Evolutionary conservation across 306 rosid species (phyloP).

Genomic region (Potentilla sterilis): DNA sequence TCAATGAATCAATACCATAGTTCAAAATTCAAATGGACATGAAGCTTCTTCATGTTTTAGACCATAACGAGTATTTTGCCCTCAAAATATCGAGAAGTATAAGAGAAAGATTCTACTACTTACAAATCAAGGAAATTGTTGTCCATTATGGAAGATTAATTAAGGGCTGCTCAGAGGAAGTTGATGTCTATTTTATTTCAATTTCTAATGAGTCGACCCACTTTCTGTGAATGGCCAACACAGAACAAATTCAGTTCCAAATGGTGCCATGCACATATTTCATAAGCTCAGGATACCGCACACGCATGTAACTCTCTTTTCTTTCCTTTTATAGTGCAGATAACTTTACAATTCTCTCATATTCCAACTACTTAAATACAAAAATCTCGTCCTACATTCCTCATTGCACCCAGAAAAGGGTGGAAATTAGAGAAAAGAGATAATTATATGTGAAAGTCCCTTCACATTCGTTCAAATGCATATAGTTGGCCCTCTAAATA

Average conservation of each 20-base stretch:
- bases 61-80: too few species aligned
- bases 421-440: background rate
- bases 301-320: conserved; percentile 2
- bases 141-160: background rate
- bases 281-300: conserved; percentile 41
- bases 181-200: background rate
- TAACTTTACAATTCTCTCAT: conserved; percentile 19
- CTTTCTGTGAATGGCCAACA: background rate
- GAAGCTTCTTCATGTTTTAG: background rate
- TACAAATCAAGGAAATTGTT: background rate
- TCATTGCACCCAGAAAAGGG: conserved; percentile 17
- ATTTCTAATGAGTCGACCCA: background rate
- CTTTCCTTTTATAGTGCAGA: conserved; percentile 25
- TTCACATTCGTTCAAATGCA: background rate
- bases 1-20: background rate
- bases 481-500: background rate
- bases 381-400: background rate
- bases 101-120: too few species aligned
- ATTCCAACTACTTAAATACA: conserved; percentile 2
- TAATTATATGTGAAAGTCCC: background rate
- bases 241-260: conserved; percentile 11
- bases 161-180: background rate
- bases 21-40: background rate
- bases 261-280: background rate
- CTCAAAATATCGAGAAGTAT: too few species aligned